Conservation (phyloP, 169 alveolate genomes). For the Pseudocohnilembus persalinus region DNA sequence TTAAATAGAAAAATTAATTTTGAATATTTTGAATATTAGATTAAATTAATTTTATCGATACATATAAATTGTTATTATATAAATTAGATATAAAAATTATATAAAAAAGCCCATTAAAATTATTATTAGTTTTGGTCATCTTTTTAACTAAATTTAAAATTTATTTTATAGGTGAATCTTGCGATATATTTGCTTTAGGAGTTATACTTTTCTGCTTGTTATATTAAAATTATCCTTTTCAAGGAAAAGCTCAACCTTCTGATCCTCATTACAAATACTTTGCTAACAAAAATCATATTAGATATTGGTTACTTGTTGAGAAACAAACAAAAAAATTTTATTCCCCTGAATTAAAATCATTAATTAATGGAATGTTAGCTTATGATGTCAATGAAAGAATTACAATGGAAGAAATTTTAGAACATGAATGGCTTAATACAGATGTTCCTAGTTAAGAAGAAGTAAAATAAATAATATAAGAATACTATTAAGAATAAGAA, state of each 20-base stretch:
- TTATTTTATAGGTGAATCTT: no score
- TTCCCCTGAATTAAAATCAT: background rate
- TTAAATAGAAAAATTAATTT: no score
- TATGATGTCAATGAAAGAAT: background rate
- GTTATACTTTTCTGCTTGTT: constrained; percentile 18
- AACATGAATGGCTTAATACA: background rate
- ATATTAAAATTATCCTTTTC: constrained; percentile 18
- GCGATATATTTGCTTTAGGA: constrained; percentile 38
- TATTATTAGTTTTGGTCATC: no score
- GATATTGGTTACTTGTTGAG: background rate
- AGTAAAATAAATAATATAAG: background rate
- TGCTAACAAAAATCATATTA: background rate
- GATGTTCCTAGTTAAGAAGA: background rate
- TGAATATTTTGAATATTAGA: no score
- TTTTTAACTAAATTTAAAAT: no score
- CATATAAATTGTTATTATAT: no score
- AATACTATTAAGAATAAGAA: no score
- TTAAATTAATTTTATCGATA: no score
- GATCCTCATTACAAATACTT: background rate
- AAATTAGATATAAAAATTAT: no score
- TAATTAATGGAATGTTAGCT: background rate
- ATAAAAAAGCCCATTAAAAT: no score
- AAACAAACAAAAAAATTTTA: no score
- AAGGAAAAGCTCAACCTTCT: background rate
- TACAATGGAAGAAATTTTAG: background rate